Percentiles rank a stretch among this genome's conserved stretches.
Evolutionary conservation across 805 yeast species (phyloP).

Genomic region (Torulaspora delbrueckii): DNA sequence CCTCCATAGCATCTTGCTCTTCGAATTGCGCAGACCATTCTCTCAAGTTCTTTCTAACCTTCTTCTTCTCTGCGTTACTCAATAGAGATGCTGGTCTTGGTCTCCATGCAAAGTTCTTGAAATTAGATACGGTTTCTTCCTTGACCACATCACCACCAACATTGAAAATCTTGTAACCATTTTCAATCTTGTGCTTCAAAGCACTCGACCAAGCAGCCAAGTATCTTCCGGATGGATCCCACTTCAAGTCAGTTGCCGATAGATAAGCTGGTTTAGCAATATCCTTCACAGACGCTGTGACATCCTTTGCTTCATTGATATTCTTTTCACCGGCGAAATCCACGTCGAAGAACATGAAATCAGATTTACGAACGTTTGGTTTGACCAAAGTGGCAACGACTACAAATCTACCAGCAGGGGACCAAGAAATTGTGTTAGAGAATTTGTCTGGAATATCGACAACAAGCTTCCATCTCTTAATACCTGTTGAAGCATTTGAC

Average conservation of each 20-base stretch:
- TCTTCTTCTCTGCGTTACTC: constrained; percentile 75
- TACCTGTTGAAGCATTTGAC: constrained; percentile 31
- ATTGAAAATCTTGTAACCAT: constrained; percentile 86
- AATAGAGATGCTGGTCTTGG: constrained; percentile 86
- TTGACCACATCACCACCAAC: constrained; percentile 71
- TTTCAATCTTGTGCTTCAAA: constrained; percentile 79
- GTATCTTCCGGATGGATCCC: constrained; percentile 97
- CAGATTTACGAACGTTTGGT: constrained; percentile 48
- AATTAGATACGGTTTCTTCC: constrained; percentile 74
- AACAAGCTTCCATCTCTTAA: constrained; percentile 56
- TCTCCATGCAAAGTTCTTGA: constrained; percentile 92
- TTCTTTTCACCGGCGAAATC: constrained; percentile 68
- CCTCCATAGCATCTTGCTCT: constrained; percentile 93
- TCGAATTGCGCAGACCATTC: constrained; percentile 92
- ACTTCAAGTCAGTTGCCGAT: constrained; percentile 76
- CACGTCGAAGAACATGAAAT: constrained; percentile 79
- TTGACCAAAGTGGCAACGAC: constrained; percentile 46
- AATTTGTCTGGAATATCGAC: constrained; percentile 56
- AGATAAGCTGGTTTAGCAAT: constrained; percentile 60
- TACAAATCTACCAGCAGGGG: constrained; percentile 90
- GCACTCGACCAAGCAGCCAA: constrained; percentile 82
- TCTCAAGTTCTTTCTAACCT: constrained; percentile 81
- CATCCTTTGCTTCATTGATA: constrained; percentile 38
- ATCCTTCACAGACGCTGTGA: constrained; percentile 53
- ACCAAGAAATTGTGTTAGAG: constrained; percentile 73